Percentiles rank a stretch among this genome's conserved stretches.
Evolutionary conservation across 2,329 filamentous ascomycete species (phyloP).

Genomic region (Calonectria pseudoturangicola): DNA sequence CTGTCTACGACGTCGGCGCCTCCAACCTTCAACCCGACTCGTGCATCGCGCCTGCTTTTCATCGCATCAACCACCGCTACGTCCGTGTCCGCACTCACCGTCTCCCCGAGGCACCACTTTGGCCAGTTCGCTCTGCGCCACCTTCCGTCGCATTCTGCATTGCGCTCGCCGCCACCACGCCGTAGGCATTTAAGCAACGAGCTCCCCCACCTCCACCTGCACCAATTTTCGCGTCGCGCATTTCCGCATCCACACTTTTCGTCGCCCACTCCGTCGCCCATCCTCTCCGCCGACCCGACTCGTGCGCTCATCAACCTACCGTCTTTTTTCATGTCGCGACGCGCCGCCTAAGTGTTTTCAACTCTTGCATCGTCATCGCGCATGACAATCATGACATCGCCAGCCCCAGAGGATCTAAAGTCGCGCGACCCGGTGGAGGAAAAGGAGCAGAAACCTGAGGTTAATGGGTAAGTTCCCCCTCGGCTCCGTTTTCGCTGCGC

Average conservation of each 20-base stretch:
- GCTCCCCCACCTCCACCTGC: conserved; percentile 35
- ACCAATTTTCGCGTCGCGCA: conserved; percentile 50
- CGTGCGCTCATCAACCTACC: conserved; percentile 36
- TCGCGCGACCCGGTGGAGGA: conserved; percentile 57
- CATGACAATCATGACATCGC: conserved; percentile 74
- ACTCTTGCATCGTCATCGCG: conserved; percentile 58
- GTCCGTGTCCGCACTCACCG: conserved; percentile 31
- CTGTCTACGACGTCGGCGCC: conserved; percentile 27
- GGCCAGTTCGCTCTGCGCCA: conserved; percentile 40
- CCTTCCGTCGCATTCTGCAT: conserved; percentile 48
- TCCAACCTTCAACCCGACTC: conserved; percentile 25
- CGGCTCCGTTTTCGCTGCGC: conserved; percentile 35
- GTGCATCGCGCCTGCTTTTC: conserved; percentile 42
- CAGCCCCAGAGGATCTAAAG: conserved; percentile 71
- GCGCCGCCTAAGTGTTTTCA: conserved; percentile 54
- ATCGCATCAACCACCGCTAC: conserved; percentile 38
- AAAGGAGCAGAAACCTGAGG: conserved; percentile 58
- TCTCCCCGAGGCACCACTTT: conserved; percentile 45
- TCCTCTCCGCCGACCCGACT: conserved; percentile 20
- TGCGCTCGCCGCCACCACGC: conserved; percentile 47
- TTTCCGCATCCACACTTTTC: conserved; percentile 42
- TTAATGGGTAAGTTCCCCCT: conserved; percentile 62
- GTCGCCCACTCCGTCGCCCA: conserved; percentile 27
- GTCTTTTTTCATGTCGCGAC: conserved; percentile 62
- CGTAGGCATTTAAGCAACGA: conserved; percentile 47